Evolutionary conservation across 2,329 filamentous ascomycete species (phyloP).

Genomic region (Didymella exigua): DNA sequence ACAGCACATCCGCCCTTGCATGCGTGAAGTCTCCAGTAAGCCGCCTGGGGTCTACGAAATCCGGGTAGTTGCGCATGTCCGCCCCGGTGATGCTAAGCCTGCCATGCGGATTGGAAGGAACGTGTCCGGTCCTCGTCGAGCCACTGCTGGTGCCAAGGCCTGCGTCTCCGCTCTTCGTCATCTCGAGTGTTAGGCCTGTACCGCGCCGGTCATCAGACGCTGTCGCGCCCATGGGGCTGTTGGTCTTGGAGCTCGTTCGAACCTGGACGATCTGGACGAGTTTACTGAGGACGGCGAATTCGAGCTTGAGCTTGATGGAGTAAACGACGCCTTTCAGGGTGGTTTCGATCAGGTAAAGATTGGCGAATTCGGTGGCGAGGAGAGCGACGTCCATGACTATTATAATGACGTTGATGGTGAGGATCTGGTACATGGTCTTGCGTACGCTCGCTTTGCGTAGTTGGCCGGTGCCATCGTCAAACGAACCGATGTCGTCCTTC

Average conservation of each 20-base stretch:
- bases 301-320: conserved; percentile 59
- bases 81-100: conserved; percentile 3
- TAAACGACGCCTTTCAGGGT: conserved; percentile 53
- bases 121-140: conserved; percentile 3
- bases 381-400: conserved; percentile 41
- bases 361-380: conserved; percentile 39
- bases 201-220: conserved; percentile 7
- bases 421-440: conserved; percentile 44
- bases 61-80: conserved; percentile 24
- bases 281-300: conserved; percentile 60
- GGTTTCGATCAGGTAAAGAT: conserved; percentile 43
- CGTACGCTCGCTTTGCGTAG: conserved; percentile 27
- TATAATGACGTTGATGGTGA: conserved; percentile 44
- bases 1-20: conserved; percentile 17
- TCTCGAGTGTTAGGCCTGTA: conserved; percentile 26
- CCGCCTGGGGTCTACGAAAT: conserved; percentile 37
- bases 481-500: conserved; percentile 35
- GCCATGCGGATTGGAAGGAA: conserved; percentile 9
- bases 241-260: conserved; percentile 27
- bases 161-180: conserved; percentile 20
- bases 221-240: conserved; percentile 15
- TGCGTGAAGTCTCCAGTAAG: conserved; percentile 32
- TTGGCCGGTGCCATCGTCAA: conserved; percentile 38
- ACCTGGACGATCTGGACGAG: conserved; percentile 47
- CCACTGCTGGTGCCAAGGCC: conserved; percentile 1